Evolutionary conservation across 2,329 filamentous ascomycete genomes (phyloP).

Genomic region (Orbilia blumenaviensis): DNA sequence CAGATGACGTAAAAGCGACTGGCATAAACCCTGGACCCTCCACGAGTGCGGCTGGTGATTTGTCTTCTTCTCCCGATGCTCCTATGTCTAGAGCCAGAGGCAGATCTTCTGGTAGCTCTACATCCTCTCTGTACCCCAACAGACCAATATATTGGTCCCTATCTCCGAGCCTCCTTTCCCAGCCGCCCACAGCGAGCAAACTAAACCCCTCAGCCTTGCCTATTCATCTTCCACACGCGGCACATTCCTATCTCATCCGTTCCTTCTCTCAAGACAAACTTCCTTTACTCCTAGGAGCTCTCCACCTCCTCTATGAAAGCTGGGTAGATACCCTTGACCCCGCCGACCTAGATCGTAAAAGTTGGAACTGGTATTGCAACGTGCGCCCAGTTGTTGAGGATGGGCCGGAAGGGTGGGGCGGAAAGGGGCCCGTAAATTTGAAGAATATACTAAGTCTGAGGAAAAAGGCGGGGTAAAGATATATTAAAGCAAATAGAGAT

Average conservation of each 20-base stretch:
- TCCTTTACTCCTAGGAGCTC: conserved; percentile 34
- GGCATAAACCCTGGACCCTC: conserved; percentile 33
- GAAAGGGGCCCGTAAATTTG: conserved; percentile 33
- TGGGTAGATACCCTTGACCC: conserved; percentile 33
- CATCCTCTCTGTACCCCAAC: not conserved
- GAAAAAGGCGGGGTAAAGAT: conserved; percentile 46
- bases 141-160: conserved; percentile 47
- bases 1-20: conserved; percentile 32
- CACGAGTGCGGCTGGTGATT: conserved; percentile 18
- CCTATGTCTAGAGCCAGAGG: not conserved
- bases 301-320: conserved; percentile 44
- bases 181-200: conserved; percentile 30
- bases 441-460: conserved; percentile 32
- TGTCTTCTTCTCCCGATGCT: not conserved
- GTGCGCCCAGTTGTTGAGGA: conserved; percentile 44
- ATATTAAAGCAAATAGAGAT: not conserved
- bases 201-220: conserved; percentile 49
- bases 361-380: conserved; percentile 46
- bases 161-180: conserved; percentile 24
- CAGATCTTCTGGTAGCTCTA: conserved; percentile 6
- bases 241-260: conserved; percentile 33
- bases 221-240: conserved; percentile 45
- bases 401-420: conserved; percentile 51
- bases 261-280: conserved; percentile 31
- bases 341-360: conserved; percentile 33